A percentile compares a stretch with the other conserved stretches of the same genome.
Evolutionary conservation across 225 moss, liverwort and hornwort genomes (phyloP).

Genomic region (Pseudoscleropodium purum): DNA sequence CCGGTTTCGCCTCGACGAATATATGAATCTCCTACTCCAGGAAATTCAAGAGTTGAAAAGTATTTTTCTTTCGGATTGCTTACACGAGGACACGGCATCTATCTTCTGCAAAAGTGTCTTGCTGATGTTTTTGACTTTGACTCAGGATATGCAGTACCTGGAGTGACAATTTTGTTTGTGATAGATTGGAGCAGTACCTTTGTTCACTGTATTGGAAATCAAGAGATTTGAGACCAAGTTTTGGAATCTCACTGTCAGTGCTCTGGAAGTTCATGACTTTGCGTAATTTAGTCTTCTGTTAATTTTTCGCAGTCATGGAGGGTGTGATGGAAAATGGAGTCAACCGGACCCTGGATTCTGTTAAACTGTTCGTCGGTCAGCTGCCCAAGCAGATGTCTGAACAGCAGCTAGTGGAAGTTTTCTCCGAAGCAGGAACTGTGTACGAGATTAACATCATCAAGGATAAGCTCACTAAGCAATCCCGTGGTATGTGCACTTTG

Average conservation of each 20-base stretch:
- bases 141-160: neutral
- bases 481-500: conserved; percentile 42
- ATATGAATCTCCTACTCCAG: neutral
- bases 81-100: neutral
- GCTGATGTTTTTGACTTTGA: neutral
- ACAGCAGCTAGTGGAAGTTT: conserved; percentile 68
- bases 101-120: neutral
- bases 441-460: conserved; percentile 92
- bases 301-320: conserved; percentile 29
- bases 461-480: conserved; percentile 89
- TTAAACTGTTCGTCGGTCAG: conserved; percentile 84
- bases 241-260: too few species aligned
- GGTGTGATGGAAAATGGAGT: conserved; percentile 34
- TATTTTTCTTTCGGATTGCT: too few species aligned
- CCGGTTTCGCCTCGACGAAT: neutral
- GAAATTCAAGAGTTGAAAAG: neutral
- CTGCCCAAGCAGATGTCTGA: conserved; percentile 87
- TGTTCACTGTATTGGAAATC: neutral
- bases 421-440: conserved; percentile 73
- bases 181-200: too few species aligned
- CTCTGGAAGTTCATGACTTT: neutral
- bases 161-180: neutral
- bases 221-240: too few species aligned
- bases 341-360: conserved; percentile 49
- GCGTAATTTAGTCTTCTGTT: neutral